Conservation (phyloP, 1,139 yeast species). For the Pichia sp. region DNA sequence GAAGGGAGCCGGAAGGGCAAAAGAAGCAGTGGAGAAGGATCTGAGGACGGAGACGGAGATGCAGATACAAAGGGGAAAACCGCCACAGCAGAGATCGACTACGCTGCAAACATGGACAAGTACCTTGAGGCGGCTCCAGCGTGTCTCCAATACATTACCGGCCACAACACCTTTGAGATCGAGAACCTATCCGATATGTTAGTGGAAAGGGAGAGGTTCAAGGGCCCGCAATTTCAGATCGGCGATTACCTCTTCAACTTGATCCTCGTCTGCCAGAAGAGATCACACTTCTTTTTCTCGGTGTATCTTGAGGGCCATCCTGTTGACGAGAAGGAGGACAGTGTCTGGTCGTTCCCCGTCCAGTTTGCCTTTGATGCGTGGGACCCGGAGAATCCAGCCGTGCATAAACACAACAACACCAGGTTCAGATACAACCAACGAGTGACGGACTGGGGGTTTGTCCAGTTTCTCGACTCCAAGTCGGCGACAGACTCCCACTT, state of each 20-base stretch:
- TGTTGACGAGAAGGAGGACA: conserved; percentile 20
- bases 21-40: neutral
- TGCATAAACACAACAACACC: conserved; percentile 63
- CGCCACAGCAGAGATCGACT: conserved; percentile 10
- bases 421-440: conserved; percentile 71
- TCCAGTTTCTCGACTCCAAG: conserved; percentile 63
- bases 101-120: conserved; percentile 20
- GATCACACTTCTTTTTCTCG: conserved; percentile 40
- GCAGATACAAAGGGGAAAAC: neutral
- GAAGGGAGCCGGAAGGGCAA: neutral
- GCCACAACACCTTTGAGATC: conserved; percentile 70
- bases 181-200: conserved; percentile 47
- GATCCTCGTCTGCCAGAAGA: conserved; percentile 14
- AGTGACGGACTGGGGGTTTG: conserved; percentile 96
- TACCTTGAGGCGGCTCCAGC: conserved; percentile 28
- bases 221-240: conserved; percentile 52
- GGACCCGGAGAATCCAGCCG: conserved; percentile 68
- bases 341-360: conserved; percentile 83
- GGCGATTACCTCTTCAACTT: conserved; percentile 37
- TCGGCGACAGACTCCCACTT: conserved; percentile 37
- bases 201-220: conserved; percentile 39
- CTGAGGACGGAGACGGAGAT: too few species aligned
- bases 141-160: conserved; percentile 39
- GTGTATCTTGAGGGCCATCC: conserved; percentile 64
- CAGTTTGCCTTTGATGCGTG: conserved; percentile 85